phyloP scores from a whole-genome alignment of 306 rosid species.

The Mimosa pudica region DNA sequence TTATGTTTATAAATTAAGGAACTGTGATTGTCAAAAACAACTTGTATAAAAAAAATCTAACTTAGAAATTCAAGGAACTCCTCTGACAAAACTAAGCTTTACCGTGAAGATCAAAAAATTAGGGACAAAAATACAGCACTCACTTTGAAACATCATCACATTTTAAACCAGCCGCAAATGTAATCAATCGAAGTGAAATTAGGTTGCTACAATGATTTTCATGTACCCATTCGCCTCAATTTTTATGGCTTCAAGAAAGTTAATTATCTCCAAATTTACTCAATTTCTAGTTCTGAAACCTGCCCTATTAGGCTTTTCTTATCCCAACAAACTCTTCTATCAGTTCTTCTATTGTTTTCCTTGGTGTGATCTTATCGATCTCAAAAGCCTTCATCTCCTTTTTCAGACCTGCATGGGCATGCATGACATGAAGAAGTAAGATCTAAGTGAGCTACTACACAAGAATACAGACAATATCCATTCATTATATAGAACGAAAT shows the following conservation, averaged over 20 bases:
- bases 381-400: slow-evolving; percentile 75
- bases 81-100: not conserved
- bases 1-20: not conserved
- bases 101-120: not conserved
- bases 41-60: not conserved
- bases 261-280: not conserved
- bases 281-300: not conserved
- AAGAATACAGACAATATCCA: not conserved
- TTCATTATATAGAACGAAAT: not conserved
- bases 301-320: slow-evolving; percentile 31
- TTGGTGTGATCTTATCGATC: slow-evolving; percentile 68
- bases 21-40: not conserved
- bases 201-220: not conserved
- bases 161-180: not conserved
- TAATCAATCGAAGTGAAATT: not conserved
- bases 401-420: slow-evolving; percentile 50
- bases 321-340: slow-evolving; percentile 65
- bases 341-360: slow-evolving; percentile 67
- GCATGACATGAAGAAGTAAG: slow-evolving; percentile 20
- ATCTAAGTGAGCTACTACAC: not conserved
- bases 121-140: not conserved
- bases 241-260: not conserved
- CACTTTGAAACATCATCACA: not conserved
- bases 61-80: not conserved
- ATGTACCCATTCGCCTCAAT: not conserved